Base-by-base conservation (phyloP, 768 basidiomycete species). In the Suillus weaverae region DNA sequence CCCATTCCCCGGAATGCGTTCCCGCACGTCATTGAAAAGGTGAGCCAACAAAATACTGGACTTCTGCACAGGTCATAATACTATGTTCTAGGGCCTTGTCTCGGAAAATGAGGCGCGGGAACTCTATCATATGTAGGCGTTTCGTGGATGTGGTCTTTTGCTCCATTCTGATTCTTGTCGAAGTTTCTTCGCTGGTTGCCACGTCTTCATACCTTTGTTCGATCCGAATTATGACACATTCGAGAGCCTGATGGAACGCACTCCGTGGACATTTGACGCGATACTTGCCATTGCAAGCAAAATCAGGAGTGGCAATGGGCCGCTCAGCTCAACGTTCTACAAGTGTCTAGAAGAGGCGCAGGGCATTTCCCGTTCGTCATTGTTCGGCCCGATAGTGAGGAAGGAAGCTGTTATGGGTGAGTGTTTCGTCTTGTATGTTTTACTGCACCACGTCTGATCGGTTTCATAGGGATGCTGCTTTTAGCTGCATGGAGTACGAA, bases 171-270 rank as follows among this genome's bases (percentile, higher is more conserved):
- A 71, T 33, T 20, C 53, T 56, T 39, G 35, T 65, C 33, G 66
- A 81, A 95, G 93, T 73, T 98, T 97, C 83, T 97, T 97, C 81
- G 89, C 92, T 64, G 95, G 95, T 57, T 97, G 95, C 79, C 92
- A 97, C 81, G 85, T 95, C 74, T 98, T 97, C 83, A 94, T 97
- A 69, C 95, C 96, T 55, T 83, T 97, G 67, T 97, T 96, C 81
- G 95, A 97, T 79, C 91, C 93, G 38, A 80, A 82, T 65, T 97
- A 95, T 78, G 96, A 98, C 82, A 94, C 93, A 18, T 96, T 92
- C 80, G 95, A 97, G 75, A 88, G 89, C 69, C 83, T 96, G 70
- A 90, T 90, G 82, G 94, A 94, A 76, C 89, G 96, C 70, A 92
- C 92, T 6, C 96, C 96, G 5, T 98, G 95, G 91, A 95, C 94